Evolutionary conservation across 1,139 yeast species (phyloP).

Genomic region (Candida sanyaensis): DNA sequence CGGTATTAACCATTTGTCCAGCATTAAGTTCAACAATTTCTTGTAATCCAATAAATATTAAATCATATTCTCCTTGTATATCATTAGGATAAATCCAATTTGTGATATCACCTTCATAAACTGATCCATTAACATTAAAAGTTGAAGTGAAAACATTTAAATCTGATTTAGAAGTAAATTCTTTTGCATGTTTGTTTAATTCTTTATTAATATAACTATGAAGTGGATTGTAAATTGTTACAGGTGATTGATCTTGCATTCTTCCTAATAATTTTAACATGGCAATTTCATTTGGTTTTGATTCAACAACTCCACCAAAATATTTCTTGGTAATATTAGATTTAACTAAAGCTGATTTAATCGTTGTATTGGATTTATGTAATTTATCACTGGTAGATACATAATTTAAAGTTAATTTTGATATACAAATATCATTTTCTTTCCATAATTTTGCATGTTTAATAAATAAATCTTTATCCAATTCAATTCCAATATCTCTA

Average conservation of each 20-base stretch:
- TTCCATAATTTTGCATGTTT: conserved; percentile 64
- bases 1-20: conserved; percentile 83
- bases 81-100: conserved; percentile 58
- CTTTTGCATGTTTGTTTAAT: conserved; percentile 46
- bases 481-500: conserved; percentile 45
- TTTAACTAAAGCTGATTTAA: conserved; percentile 39
- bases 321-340: conserved; percentile 51
- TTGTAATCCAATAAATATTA: conserved; percentile 84
- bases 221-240: conserved; percentile 64
- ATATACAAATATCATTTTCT: conserved; percentile 54
- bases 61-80: conserved; percentile 44
- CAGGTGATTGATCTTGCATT: conserved; percentile 46
- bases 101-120: conserved; percentile 51
- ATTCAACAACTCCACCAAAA: conserved; percentile 41
- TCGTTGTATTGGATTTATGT: conserved; percentile 32
- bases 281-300: conserved; percentile 44
- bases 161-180: conserved; percentile 53
- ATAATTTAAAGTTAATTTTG: conserved; percentile 44
- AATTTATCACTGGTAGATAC: conserved; percentile 33
- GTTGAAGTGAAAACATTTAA: conserved; percentile 64
- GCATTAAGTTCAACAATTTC: conserved; percentile 93
- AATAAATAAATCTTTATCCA: conserved; percentile 42
- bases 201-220: conserved; percentile 67
- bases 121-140: conserved; percentile 68
- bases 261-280: conserved; percentile 53